Percentiles rank a stretch among this genome's conserved stretches.
Evolutionary conservation across 768 basidiomycete genomes (phyloP).

Genomic region (Lactifluus volemus): DNA sequence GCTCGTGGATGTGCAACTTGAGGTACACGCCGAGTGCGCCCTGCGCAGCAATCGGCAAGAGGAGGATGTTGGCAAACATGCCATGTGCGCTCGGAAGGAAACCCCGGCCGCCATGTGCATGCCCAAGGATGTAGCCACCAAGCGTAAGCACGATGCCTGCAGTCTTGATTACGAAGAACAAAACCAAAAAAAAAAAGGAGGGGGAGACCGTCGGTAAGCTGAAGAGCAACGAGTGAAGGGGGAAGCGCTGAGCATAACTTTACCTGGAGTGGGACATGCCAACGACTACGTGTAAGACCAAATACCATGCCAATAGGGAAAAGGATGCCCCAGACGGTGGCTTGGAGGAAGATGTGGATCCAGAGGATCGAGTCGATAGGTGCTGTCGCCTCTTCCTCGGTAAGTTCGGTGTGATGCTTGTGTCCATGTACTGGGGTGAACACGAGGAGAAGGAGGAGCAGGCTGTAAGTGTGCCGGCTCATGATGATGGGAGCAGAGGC

Average conservation of each 20-base stretch:
- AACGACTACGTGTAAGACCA: conserved; percentile 68
- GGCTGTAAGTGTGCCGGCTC: not conserved
- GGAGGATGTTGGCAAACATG: conserved; percentile 52
- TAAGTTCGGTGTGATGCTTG: conserved; percentile 50
- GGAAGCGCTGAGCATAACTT: conserved; percentile 13
- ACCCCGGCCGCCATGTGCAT: conserved; percentile 72
- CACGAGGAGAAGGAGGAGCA: not conserved
- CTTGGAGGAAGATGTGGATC: conserved; percentile 78
- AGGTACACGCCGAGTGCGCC: conserved; percentile 76
- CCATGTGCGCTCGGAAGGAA: conserved; percentile 74
- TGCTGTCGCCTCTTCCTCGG: conserved; percentile 53
- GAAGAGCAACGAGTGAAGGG: not conserved
- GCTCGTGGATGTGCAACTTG: conserved; percentile 84
- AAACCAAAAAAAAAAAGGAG: no score
- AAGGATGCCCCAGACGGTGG: conserved; percentile 71
- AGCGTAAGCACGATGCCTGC: conserved; percentile 60
- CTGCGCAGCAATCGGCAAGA: conserved; percentile 59
- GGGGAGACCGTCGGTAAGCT: not conserved
- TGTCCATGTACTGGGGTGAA: conserved; percentile 39
- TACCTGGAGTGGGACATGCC: conserved; percentile 88
- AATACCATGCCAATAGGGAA: conserved; percentile 83
- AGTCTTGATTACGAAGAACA: conserved; percentile 32
- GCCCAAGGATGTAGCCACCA: conserved; percentile 74
- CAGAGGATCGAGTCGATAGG: conserved; percentile 73
- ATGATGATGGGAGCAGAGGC: not conserved